Evolutionary conservation across 441 rosid genomes (phyloP).

Genomic region (Pelargonium myrrhifolium): DNA sequence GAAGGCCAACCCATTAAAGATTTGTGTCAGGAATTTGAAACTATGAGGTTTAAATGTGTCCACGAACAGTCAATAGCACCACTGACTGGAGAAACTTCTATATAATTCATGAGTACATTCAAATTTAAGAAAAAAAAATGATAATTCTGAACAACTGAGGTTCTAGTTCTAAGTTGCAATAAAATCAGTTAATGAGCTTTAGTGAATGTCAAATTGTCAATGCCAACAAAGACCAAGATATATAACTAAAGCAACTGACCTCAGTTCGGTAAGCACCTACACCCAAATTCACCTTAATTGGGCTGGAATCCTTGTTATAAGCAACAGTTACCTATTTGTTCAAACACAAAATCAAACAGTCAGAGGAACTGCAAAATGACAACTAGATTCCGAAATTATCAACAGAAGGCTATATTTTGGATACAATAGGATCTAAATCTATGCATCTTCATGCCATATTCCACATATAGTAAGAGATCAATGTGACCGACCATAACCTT

Average conservation of each 20-base stretch:
- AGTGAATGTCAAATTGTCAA: background rate
- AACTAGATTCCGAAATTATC: background rate
- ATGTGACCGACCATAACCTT: background rate
- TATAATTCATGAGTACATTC: background rate
- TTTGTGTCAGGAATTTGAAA: background rate
- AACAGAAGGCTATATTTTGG: background rate
- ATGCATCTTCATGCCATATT: background rate
- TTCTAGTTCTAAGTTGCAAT: background rate
- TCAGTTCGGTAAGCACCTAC: constrained; percentile 7
- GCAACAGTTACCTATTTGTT: constrained; percentile 6
- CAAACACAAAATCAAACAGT: background rate
- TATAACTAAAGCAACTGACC: background rate
- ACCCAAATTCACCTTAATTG: constrained; percentile 6
- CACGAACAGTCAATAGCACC: too few species aligned
- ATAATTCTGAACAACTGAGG: background rate
- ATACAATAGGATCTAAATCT: background rate
- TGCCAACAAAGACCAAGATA: background rate
- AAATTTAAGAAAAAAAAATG: too few species aligned
- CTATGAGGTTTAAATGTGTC: background rate
- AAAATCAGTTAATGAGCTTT: background rate
- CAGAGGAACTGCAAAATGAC: background rate
- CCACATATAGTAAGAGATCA: background rate
- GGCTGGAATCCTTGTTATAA: background rate
- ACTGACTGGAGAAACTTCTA: background rate
- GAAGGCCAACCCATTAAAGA: constrained; percentile 3